Base-by-base conservation (phyloP, 306 rosid species). In the Quercus berberidifolia region DNA sequence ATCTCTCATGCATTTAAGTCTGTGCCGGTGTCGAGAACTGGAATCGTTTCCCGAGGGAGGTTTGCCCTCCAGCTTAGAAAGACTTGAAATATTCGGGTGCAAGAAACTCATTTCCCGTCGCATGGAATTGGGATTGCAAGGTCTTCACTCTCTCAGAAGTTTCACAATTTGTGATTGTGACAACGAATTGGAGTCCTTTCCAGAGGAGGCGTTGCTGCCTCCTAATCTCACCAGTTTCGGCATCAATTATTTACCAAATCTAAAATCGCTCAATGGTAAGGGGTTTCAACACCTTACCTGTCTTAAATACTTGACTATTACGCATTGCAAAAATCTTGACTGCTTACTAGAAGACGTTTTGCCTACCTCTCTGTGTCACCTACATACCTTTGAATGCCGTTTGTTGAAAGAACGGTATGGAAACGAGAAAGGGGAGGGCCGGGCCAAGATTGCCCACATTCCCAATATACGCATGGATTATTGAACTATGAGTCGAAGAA, bases 271-370 rank as follows among this genome's bases (percentile, higher is more conserved):
- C 15, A 79, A 87, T 4, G 18, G 7, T 18, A 59, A 7, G 6
- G 84, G 82, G n/a, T 52, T 88, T 56, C 81, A 71, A 65, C 67
- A 57, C 19, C 83, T 82, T 7, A 49, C 67, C 26, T 85, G 54
- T 62, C 88, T 85, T 56, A 21, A 55, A n/a, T 0, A 8, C 14
- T 51, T 85, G 35, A 0, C 0, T 0, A 13, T 87, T 4, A n/a
- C n/a, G n/a, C n/a, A n/a, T 0, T 87, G 90, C 19, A 55, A 70
- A 0, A 3, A 13, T 46, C 79, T 87, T 21, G 71, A 21, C 41
- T 19, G 21, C 59, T 41, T 84, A 59, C 83, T 83, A 25, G 71
- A 74, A 26, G 75, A 80, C 26, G n/a, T 35, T 2, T 7, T 73
- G 2, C 62, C 70, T 2, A 5, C 35, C 25, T 73, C 73, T 60